phyloP scores from a whole-genome alignment of 2,329 filamentous ascomycete genomes.

The Cladosporium sp. region DNA sequence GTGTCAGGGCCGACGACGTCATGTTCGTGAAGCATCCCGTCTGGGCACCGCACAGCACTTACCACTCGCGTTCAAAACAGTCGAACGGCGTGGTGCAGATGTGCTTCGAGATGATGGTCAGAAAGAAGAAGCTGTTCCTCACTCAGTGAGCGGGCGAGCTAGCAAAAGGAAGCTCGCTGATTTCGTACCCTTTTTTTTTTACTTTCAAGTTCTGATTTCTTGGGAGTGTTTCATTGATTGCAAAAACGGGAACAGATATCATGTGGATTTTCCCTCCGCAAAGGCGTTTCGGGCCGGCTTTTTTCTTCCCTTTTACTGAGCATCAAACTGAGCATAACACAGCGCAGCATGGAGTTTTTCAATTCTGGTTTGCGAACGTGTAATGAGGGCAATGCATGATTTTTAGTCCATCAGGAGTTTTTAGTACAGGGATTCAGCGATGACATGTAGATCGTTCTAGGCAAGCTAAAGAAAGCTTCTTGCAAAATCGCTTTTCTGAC shows the following conservation, averaged over 20 bases:
- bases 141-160: background rate
- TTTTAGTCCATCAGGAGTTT: no score
- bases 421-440: no score
- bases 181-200: background rate
- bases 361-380: no score
- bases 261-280: no score
- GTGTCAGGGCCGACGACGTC: conserved; percentile 42
- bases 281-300: background rate
- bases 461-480: background rate
- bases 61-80: conserved; percentile 31
- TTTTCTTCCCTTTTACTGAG: background rate
- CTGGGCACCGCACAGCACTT: conserved; percentile 20
- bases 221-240: no score
- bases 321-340: background rate
- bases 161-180: background rate
- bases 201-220: no score
- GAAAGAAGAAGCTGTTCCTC: conserved; percentile 34
- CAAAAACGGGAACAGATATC: no score
- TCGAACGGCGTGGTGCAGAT: conserved; percentile 27
- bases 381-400: no score
- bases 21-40: conserved; percentile 28
- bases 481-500: background rate
- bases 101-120: conserved; percentile 33
- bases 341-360: background rate
- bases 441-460: no score